Percentiles rank a stretch among this genome's conserved stretches.
Conservation (phyloP, 148 eudicot genomes). For the Vaccinium vitisidaea region DNA sequence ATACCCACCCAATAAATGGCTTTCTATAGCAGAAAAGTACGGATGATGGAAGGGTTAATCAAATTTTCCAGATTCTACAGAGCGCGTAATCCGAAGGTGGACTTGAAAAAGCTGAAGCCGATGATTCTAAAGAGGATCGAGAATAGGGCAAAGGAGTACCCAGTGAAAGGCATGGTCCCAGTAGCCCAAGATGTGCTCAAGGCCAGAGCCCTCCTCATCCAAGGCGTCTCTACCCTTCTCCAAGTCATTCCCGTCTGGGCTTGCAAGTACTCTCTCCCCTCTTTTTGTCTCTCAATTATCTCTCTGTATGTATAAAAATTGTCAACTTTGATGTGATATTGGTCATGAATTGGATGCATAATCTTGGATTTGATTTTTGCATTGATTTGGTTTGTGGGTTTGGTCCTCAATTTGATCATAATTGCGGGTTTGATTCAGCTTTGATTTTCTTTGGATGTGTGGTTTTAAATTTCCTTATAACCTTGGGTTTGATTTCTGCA, state of each 20-base stretch:
- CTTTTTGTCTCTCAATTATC: constrained; percentile 3
- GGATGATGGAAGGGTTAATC: constrained; percentile 1
- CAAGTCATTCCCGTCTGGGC: constrained; percentile 49
- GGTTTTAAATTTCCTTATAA: neutral
- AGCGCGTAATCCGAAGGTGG: constrained; percentile 25
- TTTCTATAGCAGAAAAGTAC: constrained; percentile 5
- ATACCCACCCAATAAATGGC: constrained; percentile 11
- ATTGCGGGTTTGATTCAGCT: neutral
- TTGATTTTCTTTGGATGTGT: neutral
- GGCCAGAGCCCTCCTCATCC: constrained; percentile 45
- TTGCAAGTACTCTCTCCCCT: constrained; percentile 60
- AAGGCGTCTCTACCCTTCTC: constrained; percentile 72
- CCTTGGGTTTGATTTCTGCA: too few relatives aligned
- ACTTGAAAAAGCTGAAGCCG: constrained; percentile 64
- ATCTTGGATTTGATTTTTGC: neutral
- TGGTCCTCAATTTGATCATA: neutral
- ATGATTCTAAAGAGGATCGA: constrained; percentile 78
- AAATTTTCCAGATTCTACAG: constrained; percentile 23
- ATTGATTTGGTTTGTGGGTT: neutral
- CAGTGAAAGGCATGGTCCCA: constrained; percentile 61
- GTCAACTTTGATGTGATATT: neutral
- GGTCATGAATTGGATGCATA: neutral
- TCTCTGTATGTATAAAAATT: neutral
- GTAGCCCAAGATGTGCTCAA: constrained; percentile 65
- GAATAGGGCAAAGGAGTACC: constrained; percentile 54